Conservation (phyloP, 768 basidiomycete genomes). For the Terana coerulea region DNA sequence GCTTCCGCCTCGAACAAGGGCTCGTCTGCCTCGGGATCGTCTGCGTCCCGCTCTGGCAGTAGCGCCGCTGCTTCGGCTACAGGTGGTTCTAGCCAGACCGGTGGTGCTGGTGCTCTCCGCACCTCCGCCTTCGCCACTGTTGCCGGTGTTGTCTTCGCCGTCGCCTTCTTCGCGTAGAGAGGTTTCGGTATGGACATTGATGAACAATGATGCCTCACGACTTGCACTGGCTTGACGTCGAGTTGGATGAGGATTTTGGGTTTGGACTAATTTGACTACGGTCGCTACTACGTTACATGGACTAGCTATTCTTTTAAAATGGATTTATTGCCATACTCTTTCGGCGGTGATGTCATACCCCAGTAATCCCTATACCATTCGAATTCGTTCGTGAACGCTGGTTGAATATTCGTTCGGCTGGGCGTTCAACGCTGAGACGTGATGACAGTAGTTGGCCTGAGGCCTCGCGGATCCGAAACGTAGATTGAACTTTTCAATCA, state of each 20-base stretch:
- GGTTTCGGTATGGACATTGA: no score
- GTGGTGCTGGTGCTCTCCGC: constrained; percentile 18
- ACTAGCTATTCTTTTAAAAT: neutral
- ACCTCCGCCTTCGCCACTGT: constrained; percentile 30
- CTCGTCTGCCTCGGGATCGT: no score
- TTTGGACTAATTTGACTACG: neutral
- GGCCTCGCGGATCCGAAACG: no score
- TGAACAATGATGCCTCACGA: no score
- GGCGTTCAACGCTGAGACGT: no score
- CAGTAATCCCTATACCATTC: neutral
- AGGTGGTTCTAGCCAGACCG: constrained; percentile 9
- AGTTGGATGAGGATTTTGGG: neutral
- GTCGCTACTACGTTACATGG: neutral
- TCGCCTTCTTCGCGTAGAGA: constrained; percentile 31
- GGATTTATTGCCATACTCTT: neutral
- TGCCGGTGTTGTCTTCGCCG: constrained; percentile 30
- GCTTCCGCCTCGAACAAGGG: no score
- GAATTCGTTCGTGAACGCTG: no score
- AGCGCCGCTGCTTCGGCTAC: constrained; percentile 16
- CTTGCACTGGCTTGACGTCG: neutral
- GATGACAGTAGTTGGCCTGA: no score
- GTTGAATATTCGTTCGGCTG: no score
- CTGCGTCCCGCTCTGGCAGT: constrained; percentile 5
- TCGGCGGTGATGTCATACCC: neutral
- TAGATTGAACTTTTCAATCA: no score